Evolutionary conservation across 192 early-diverging fungal genomes (phyloP).

Genomic region (Physocladia obscura): DNA sequence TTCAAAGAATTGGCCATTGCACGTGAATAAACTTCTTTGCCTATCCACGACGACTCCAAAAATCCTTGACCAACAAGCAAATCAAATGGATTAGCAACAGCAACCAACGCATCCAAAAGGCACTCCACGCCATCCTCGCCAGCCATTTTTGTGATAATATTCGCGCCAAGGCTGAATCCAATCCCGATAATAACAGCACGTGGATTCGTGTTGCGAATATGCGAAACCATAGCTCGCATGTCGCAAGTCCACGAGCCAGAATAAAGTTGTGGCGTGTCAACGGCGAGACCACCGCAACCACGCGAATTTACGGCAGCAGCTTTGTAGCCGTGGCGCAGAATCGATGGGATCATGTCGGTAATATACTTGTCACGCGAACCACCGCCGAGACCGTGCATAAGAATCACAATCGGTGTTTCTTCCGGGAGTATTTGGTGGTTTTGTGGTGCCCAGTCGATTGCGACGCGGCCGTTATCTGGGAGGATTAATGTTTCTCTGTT

Average conservation of each 20-base stretch:
- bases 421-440: conserved; percentile 45
- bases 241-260: conserved; percentile 83
- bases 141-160: conserved; percentile 86
- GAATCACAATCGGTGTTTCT: conserved; percentile 72
- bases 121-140: conserved; percentile 81
- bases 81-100: conserved; percentile 88
- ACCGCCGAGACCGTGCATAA: conserved; percentile 90
- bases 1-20: conserved; percentile 60
- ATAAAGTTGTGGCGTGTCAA: conserved; percentile 80
- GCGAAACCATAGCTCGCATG: conserved; percentile 39
- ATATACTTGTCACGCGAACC: conserved; percentile 91
- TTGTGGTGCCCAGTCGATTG: conserved; percentile 22
- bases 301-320: conserved; percentile 87
- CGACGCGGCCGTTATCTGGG: not conserved
- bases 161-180: conserved; percentile 91
- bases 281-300: conserved; percentile 78
- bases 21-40: conserved; percentile 57
- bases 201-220: conserved; percentile 57
- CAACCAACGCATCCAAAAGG: conserved; percentile 71
- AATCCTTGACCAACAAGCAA: conserved; percentile 52
- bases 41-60: conserved; percentile 54
- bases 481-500: not conserved
- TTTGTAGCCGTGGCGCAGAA: conserved; percentile 50
- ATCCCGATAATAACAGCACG: conserved; percentile 72
- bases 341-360: conserved; percentile 60